Base-by-base conservation (phyloP, 495 filamentous ascomycete genomes). In the Bacidia rubella region DNA sequence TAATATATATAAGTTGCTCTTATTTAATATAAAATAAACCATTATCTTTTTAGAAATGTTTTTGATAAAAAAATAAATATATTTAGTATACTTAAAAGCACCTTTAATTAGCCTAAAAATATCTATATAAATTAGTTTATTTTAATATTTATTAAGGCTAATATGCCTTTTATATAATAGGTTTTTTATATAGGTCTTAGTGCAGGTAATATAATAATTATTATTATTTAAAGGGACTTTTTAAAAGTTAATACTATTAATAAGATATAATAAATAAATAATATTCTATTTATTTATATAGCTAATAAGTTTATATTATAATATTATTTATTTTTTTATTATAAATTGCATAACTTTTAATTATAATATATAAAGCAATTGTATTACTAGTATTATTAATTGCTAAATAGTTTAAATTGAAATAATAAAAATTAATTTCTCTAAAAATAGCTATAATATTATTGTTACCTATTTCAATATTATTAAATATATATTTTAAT, bases 201-300 rank as follows among this genome's bases (percentile, higher is more conserved):
- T 42, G 48, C 46, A n/a, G 35, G 42, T 40, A 49, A 50, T 53
- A 53, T 54, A 49, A 45, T 32, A 41, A 44, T 22, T 57, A 22
- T 47, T 43, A 43, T 9, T 51, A 49, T 55, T 51, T 51, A 47
- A 60, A 27, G 40, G 38, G 42, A 27, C 15, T 42, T 27, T n/a
- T n/a, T n/a, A n/a, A n/a, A n/a, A n/a, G n/a, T 21, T 56, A 46
- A 49, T 43, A 54, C 57, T 39, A 46, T 40, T 52, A 55, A 17
- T 5, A 5, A 7, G 7, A 50, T 49, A 39, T 52, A 44, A n/a
- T n/a, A n/a, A n/a, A n/a, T n/a, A n/a, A 29, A 38, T 23, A 38
- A 38, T 56, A 57, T 35, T 4, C 51, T 27, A 48, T 56, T 60
- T 46, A 38, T 43, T 56, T 53, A 1, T 35, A 35, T 35, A 35